Conservation (phyloP, 164 flowering plant genomes). For the Umbellularia californica region DNA sequence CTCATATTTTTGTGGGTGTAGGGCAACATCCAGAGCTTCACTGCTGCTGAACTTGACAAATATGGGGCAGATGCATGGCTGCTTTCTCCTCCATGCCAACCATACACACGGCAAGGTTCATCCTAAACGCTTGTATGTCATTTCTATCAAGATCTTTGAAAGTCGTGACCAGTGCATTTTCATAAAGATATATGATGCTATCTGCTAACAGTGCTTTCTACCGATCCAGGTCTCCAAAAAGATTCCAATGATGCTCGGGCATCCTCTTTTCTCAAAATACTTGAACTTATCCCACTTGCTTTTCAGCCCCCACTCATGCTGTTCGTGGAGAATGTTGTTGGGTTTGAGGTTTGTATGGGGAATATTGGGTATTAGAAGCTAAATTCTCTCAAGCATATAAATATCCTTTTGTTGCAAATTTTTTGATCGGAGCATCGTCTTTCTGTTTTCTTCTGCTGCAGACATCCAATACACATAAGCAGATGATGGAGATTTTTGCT, state of each 20-base stretch:
- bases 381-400: not conserved
- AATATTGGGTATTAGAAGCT: not conserved
- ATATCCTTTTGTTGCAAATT: conserved; percentile 3
- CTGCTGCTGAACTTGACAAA: conserved; percentile 72
- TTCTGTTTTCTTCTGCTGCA: conserved; percentile 27
- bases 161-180: not conserved
- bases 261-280: conserved; percentile 77
- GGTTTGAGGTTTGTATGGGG: conserved; percentile 76
- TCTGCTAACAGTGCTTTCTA: too few species aligned
- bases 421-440: not conserved
- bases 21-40: conserved; percentile 90
- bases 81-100: conserved; percentile 98
- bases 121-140: conserved; percentile 5
- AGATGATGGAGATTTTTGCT: conserved; percentile 60
- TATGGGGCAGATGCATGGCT: conserved; percentile 85
- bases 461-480: conserved; percentile 80
- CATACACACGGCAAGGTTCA: conserved; percentile 97
- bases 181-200: too few species aligned
- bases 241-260: conserved; percentile 93
- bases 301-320: conserved; percentile 62
- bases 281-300: conserved; percentile 59
- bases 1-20: conserved; percentile 15
- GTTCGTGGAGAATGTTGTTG: conserved; percentile 97
- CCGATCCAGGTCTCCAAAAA: conserved; percentile 69
- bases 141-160: not conserved